Conservation (phyloP, 345 rosid genomes). For the Arabis hirsuta region DNA sequence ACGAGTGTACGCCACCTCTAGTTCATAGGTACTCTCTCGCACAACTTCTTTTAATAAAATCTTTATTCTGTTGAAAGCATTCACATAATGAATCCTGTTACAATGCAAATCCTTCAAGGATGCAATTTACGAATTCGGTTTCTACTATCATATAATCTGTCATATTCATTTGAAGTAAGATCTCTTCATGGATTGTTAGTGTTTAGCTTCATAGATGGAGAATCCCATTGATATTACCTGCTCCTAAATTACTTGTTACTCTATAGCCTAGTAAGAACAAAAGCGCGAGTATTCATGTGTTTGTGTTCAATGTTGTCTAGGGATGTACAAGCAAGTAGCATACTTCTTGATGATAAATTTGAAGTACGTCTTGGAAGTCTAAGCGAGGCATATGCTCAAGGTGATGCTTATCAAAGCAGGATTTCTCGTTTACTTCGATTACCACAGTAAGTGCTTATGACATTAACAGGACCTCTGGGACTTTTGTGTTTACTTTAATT, state of each 20-base stretch:
- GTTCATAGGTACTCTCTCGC: constrained; percentile 78
- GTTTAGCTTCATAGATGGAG: background rate
- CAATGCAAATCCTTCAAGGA: background rate
- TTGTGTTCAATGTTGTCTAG: constrained; percentile 50
- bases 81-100: background rate
- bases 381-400: constrained; percentile 82
- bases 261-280: background rate
- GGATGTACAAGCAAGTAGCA: constrained; percentile 99
- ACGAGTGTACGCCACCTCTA: constrained; percentile 84
- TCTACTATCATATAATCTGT: constrained; percentile 13
- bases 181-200: constrained; percentile 5
- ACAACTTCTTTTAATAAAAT: background rate
- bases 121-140: background rate
- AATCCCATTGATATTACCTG: background rate
- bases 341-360: constrained; percentile 96
- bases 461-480: background rate
- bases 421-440: constrained; percentile 83
- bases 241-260: constrained; percentile 6
- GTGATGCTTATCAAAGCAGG: constrained; percentile 86
- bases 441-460: constrained; percentile 76
- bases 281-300: constrained; percentile 39
- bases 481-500: background rate
- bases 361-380: constrained; percentile 97
- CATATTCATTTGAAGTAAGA: background rate
- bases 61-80: constrained; percentile 3